Conservation (phyloP, 257 asterid genomes). For the Scutellaria galericulata region DNA sequence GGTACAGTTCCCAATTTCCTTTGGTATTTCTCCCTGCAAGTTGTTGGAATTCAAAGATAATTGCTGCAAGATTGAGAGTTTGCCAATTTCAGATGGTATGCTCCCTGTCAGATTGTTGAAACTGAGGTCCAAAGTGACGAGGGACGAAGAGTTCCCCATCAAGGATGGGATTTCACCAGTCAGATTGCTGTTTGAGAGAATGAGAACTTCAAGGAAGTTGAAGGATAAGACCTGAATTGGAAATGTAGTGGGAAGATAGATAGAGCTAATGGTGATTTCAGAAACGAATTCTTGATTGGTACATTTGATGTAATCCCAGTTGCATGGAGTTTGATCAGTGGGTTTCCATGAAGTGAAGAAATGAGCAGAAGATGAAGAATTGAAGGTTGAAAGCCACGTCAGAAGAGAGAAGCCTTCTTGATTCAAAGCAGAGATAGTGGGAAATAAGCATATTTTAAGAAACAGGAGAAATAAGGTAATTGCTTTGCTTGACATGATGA, state of each 20-base stretch:
- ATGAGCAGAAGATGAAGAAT: slow-evolving; percentile 49
- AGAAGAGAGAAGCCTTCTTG: slow-evolving; percentile 66
- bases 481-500: slow-evolving; percentile 56
- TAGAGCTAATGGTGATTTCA: slow-evolving; percentile 51
- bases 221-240: slow-evolving; percentile 59
- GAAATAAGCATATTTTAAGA: slow-evolving; percentile 40
- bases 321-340: slow-evolving; percentile 58
- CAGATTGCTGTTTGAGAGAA: slow-evolving; percentile 58
- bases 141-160: slow-evolving; percentile 55
- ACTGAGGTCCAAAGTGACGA: slow-evolving; percentile 62
- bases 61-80: slow-evolving; percentile 47
- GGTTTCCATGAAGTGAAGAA: slow-evolving; percentile 66
- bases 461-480: slow-evolving; percentile 47
- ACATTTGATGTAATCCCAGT: slow-evolving; percentile 71
- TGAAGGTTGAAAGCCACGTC: slow-evolving; percentile 69
- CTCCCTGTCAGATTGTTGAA: slow-evolving; percentile 59
- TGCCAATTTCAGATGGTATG: slow-evolving; percentile 62
- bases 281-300: slow-evolving; percentile 49
- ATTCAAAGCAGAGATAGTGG: slow-evolving; percentile 53
- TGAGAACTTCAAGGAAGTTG: slow-evolving; percentile 48
- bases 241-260: slow-evolving; percentile 58
- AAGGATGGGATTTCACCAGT: slow-evolving; percentile 59
- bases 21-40: slow-evolving; percentile 59
- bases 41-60: slow-evolving; percentile 56
- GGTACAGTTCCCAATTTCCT: slow-evolving; percentile 61